Base-by-base conservation (phyloP, 2,329 filamentous ascomycete species). In the Cladosporium colombiae region DNA sequence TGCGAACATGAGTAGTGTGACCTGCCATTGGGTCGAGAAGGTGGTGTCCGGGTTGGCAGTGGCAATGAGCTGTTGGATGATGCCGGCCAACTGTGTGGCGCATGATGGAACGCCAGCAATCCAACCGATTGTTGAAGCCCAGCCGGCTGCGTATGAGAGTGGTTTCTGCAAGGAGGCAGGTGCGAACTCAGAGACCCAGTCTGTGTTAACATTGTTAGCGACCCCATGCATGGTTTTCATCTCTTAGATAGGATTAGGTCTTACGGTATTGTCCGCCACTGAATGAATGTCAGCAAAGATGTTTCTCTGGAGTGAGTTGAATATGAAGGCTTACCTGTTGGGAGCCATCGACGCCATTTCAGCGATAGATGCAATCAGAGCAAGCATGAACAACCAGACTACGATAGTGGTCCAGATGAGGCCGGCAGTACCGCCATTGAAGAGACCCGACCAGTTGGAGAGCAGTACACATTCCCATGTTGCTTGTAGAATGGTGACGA, bases 181-280 rank as follows among this genome's bases (percentile, higher is more conserved):
- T 11, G 74, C 73, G 35, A 77, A 75, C 56, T 76, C 74, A 29
- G 66, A 69, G 25, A 74, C 72, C 75, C 73, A 74, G 67, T 74
- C 40, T 46, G 40, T 21, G 11, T 46, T 46, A 10, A 23, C 8
- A 46, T 46, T 23, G 3, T 46, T 46, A 46, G 40, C 14, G 10
- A 46, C 7, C 23, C n/a, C 40, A 5, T 46, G 7, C 40, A 5
- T 13, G 10, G 6, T n/a, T n/a, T 8, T 46, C 10, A 5, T n/a
- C 3, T 8, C 5, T 21, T 1, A 35, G 23, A 21, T 4, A 11
- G 4, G 18, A 1, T n/a, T 1, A 11, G 7, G 10, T 21, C 40
- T 46, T 46, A 46, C 40, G 66, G 44, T 70, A 75, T 55, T 74
- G 70, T 40, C 73, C 76, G 18, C 75, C 75, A 35, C 70, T 69